Conservation (phyloP, 805 yeast species). For the Metschnikowia drakensbergensis region DNA sequence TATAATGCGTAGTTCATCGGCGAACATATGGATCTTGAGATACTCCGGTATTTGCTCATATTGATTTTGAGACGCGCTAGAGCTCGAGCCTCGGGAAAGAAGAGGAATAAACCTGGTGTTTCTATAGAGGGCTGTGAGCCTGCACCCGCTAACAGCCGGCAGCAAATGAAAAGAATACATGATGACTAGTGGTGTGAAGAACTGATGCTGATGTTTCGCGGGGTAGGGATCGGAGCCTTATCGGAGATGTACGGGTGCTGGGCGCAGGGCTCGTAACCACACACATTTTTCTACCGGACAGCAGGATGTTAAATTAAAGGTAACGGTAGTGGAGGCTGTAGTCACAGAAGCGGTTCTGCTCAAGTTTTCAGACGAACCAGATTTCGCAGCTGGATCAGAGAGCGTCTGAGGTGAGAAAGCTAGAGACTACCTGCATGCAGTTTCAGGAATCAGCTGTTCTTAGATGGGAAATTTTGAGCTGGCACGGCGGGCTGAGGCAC, state of each 20-base stretch:
- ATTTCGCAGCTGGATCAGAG: too few relatives aligned
- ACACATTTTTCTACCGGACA: background rate
- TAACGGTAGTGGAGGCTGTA: too few relatives aligned
- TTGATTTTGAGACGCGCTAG: background rate
- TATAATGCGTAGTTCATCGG: conserved; percentile 13
- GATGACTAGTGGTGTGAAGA: background rate
- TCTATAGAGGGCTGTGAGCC: background rate
- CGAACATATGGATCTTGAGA: conserved; percentile 19
- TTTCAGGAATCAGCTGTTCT: background rate
- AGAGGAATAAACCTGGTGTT: too few relatives aligned
- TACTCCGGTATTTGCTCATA: conserved; percentile 21
- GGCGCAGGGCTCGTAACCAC: background rate
- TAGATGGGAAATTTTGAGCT: background rate
- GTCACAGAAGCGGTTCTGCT: too few relatives aligned
- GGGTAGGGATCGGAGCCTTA: conserved; percentile 4
- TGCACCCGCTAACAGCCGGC: background rate
- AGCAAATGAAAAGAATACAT: background rate
- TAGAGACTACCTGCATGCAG: background rate
- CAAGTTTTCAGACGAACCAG: too few relatives aligned
- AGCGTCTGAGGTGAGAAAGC: background rate
- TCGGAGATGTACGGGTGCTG: conserved; percentile 6
- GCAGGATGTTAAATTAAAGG: too few relatives aligned
- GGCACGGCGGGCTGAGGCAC: background rate
- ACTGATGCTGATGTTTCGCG: background rate
- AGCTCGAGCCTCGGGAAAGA: background rate